These are phyloP conservation scores for Ganoderma meredithae DNA, from an alignment of 1,284 basidiomycete genomes.

Conservation along the genomic window DNA sequence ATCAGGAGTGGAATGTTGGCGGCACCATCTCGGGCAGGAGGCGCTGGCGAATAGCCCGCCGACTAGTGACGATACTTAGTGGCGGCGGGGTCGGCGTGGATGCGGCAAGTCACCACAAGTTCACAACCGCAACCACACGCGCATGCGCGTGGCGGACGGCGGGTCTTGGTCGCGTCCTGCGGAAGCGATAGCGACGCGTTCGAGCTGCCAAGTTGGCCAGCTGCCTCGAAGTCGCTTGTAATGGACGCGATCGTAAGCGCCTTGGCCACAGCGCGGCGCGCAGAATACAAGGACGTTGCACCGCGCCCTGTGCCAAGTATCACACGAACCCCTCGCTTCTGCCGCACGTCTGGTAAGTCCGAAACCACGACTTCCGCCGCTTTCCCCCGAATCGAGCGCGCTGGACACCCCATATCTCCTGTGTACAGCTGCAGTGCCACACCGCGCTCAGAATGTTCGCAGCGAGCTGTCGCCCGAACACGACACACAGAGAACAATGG, in stretches of 20 bases:
- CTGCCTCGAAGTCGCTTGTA: background rate
- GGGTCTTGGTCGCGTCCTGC: background rate
- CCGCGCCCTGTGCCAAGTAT: background rate
- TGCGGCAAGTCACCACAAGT: no score
- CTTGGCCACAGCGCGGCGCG: background rate
- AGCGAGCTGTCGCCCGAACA: background rate
- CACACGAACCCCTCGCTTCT: background rate
- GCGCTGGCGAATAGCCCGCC: background rate
- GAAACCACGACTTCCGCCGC: no score
- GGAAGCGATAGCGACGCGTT: background rate
- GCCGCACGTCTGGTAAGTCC: no score
- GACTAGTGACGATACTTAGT: no score
- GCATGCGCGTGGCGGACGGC: background rate
- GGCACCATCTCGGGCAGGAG: background rate
- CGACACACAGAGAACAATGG: background rate
- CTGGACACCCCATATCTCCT: background rate
- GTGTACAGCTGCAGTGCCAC: background rate
- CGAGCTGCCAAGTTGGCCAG: background rate
- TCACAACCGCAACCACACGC: background rate
- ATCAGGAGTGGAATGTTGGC: background rate
- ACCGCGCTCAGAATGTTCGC: background rate
- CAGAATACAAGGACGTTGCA: conserved; percentile 5
- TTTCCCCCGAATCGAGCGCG: no score
- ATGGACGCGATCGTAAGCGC: background rate
- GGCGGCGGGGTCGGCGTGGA: background rate